Evolutionary conservation across 768 basidiomycete species (phyloP).

Genomic region (Tulasnella sp.): DNA sequence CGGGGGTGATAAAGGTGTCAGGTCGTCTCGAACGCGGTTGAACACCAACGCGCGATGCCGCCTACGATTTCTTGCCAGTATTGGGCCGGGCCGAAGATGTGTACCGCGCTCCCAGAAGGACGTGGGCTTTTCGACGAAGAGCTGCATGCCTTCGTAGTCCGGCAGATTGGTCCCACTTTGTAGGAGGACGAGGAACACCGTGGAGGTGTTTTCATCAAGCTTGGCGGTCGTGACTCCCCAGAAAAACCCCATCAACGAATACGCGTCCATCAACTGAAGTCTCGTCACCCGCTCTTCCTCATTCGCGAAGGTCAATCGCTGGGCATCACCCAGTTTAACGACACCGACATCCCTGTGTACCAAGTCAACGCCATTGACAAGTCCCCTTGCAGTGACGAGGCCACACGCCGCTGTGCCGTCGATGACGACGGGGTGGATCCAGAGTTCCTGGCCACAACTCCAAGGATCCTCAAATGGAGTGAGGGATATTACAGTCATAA

Average conservation of each 20-base stretch:
- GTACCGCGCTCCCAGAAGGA: not conserved
- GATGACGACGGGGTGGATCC: conserved; percentile 51
- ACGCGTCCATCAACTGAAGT: conserved; percentile 49
- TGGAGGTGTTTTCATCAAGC: conserved; percentile 40
- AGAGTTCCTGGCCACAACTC: conserved; percentile 39
- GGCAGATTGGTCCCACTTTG: conserved; percentile 34
- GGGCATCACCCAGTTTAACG: conserved; percentile 22
- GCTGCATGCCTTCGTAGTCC: conserved; percentile 47
- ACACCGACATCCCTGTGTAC: not conserved
- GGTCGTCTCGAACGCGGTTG: conserved; percentile 48
- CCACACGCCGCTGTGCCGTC: conserved; percentile 44
- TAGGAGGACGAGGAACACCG: conserved; percentile 55
- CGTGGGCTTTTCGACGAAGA: not conserved
- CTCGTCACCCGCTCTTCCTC: conserved; percentile 38
- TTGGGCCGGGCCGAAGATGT: not conserved
- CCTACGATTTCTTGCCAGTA: conserved; percentile 7
- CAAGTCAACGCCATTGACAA: conserved; percentile 24
- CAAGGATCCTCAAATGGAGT: conserved; percentile 48
- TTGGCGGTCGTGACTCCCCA: conserved; percentile 52
- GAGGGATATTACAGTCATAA: conserved; percentile 27
- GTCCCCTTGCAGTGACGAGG: conserved; percentile 52
- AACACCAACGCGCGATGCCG: conserved; percentile 40
- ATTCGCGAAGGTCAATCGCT: conserved; percentile 31
- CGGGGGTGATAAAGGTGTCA: conserved; percentile 54
- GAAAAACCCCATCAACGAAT: conserved; percentile 51